Evolutionary conservation across 805 yeast species (phyloP), one percentile per base, ranked within the genome.

Genomic region (Sugiyamaella boreocaroliniensis): DNA sequence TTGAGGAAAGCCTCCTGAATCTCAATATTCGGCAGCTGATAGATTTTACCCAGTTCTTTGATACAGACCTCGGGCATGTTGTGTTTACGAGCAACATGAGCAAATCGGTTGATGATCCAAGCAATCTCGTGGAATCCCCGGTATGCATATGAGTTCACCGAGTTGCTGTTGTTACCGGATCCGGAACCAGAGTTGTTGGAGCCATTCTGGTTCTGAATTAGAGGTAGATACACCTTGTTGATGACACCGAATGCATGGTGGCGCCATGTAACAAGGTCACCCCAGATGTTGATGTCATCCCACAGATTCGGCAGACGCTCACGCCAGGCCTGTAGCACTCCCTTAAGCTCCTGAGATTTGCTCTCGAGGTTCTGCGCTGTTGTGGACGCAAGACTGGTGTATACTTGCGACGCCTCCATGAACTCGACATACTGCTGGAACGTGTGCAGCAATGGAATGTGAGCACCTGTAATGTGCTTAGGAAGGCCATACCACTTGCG

Each of bases 51-150:
- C 65, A 93, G 74, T 66, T 93, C 97, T 57, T 82, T 86, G 58
- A 92, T 82, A 71, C 99, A 93, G 41, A 95, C 99, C 52, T 93
- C 97, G 1, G 96, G 87, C 95, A 93, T 87, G 58, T 87, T 84
- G 68, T 93, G 99, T 68, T 89, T 89, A 58, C 99, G 79, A 0
- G 99, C 98, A 51, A 95, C 98, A 71, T 93, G 99, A 0, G 99
- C 99, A 74, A 93, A 93, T 50, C 98, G 73, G 70, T 93, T 93
- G 63, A 93, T 92, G 7, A 93, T 96, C 97, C 99, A 95, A 0
- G 99, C 99, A 68, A 92, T 89, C 69, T 93, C 99, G 67, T 93
- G 99, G 71, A 88, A 93, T 0, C 99, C 99, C 58, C 99, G 78
- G 70, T 92, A 95, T 0, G 97, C 98, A 64, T 89, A 90, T 1